Conservation (phyloP, 2,329 filamentous ascomycete genomes). For the Dendrostoma leiphaemia region DNA sequence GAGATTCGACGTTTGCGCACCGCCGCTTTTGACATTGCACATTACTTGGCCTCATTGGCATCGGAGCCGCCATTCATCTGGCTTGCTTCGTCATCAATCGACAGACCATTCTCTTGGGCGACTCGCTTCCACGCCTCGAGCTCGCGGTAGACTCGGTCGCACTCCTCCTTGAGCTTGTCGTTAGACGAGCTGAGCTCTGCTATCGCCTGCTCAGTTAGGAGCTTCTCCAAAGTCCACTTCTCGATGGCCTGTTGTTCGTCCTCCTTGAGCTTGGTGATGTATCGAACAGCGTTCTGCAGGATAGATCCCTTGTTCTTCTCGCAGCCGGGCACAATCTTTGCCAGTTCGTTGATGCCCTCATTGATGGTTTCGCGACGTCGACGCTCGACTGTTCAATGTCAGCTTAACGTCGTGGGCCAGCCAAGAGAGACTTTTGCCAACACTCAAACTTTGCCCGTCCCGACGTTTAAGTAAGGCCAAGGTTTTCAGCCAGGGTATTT, state of each 20-base stretch:
- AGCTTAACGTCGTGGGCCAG: slow-evolving; percentile 10
- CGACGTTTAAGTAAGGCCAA: background rate
- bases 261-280: slow-evolving; percentile 92
- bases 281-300: slow-evolving; percentile 86
- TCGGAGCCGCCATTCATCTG: slow-evolving; percentile 18
- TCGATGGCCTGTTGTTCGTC: slow-evolving; percentile 93
- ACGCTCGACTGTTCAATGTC: slow-evolving; percentile 70
- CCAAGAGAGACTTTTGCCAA: background rate
- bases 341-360: slow-evolving; percentile 95
- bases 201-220: slow-evolving; percentile 85
- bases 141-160: slow-evolving; percentile 74
- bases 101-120: slow-evolving; percentile 58
- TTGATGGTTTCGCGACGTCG: slow-evolving; percentile 97
- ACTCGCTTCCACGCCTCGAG: slow-evolving; percentile 76
- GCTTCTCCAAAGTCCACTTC: slow-evolving; percentile 89
- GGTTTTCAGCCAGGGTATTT: background rate
- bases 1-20: background rate
- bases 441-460: background rate
- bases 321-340: slow-evolving; percentile 95
- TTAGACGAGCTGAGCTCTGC: slow-evolving; percentile 83
- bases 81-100: slow-evolving; percentile 32
- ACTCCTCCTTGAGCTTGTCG: slow-evolving; percentile 81
- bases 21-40: background rate
- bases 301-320: slow-evolving; percentile 99
- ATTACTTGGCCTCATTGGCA: slow-evolving; percentile 32